Conservation (phyloP, 2,329 filamentous ascomycete species). For the Lizonia empirigonia region DNA sequence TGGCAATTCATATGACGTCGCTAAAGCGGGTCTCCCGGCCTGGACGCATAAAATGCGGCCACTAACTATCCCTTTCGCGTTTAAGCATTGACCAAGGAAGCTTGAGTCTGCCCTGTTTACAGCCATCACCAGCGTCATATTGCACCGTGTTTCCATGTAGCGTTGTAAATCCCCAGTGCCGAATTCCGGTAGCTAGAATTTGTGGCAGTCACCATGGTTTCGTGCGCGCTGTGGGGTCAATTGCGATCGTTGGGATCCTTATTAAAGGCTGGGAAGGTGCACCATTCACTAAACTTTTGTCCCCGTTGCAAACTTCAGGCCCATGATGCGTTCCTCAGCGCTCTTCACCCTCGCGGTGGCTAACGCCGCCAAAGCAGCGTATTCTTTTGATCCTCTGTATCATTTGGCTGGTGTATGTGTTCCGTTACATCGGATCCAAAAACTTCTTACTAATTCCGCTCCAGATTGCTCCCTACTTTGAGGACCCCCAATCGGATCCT, state of each 20-base stretch:
- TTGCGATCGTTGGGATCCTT: background rate
- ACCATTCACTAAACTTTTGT: background rate
- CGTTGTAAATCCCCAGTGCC: conserved; percentile 14
- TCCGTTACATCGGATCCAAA: background rate
- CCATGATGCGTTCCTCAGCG: conserved; percentile 25
- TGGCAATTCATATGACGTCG: conserved; percentile 11
- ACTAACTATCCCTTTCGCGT: conserved; percentile 8
- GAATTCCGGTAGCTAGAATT: conserved; percentile 10
- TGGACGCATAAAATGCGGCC: conserved; percentile 6
- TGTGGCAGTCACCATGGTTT: conserved; percentile 1
- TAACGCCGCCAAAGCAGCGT: conserved; percentile 39
- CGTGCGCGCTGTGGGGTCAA: background rate
- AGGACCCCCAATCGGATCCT: conserved; percentile 55
- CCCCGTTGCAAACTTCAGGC: background rate
- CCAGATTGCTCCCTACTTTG: conserved; percentile 56
- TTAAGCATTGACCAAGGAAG: conserved; percentile 16
- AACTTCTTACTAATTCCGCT: background rate
- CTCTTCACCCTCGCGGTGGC: conserved; percentile 35
- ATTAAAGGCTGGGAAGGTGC: conserved; percentile 4
- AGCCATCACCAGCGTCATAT: conserved; percentile 25
- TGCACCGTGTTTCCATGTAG: conserved; percentile 10
- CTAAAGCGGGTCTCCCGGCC: conserved; percentile 5
- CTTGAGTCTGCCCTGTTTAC: conserved; percentile 21
- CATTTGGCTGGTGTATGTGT: conserved; percentile 52
- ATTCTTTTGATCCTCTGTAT: conserved; percentile 55